Conservation (phyloP, 2,329 filamentous ascomycete genomes). For the Chaetomium strumarium region DNA sequence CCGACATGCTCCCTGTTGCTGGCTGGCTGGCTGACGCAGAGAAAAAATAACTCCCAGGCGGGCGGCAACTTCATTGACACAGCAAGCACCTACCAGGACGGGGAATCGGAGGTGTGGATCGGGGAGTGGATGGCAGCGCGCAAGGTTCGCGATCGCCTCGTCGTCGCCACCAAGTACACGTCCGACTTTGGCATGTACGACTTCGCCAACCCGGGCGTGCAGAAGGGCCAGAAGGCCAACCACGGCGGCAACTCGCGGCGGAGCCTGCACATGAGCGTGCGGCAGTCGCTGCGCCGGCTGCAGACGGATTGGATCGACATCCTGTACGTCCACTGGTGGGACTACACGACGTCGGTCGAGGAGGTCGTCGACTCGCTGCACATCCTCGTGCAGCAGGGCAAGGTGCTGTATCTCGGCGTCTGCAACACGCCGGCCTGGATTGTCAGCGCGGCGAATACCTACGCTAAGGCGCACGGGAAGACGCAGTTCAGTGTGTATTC, state of each 20-base stretch:
- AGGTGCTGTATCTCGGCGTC: conserved; percentile 38
- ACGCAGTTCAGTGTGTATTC: conserved; percentile 65
- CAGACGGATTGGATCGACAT: conserved; percentile 41
- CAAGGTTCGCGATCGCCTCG: conserved; percentile 47
- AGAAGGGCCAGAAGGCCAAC: conserved; percentile 30
- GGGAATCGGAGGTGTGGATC: conserved; percentile 51
- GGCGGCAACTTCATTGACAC: conserved; percentile 68
- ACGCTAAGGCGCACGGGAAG: conserved; percentile 61
- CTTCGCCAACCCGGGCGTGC: background rate
- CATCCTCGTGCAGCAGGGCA: conserved; percentile 32
- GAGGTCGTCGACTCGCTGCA: conserved; percentile 40
- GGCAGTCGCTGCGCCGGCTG: conserved; percentile 41
- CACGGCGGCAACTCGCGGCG: conserved; percentile 38
- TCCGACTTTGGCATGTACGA: conserved; percentile 37
- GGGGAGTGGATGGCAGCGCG: conserved; percentile 50
- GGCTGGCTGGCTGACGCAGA: background rate
- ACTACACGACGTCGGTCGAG: conserved; percentile 36
- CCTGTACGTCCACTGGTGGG: conserved; percentile 42
- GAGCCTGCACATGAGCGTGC: conserved; percentile 37
- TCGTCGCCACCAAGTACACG: conserved; percentile 52
- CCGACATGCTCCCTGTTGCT: too few species aligned
- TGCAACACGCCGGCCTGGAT: conserved; percentile 63
- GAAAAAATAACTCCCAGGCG: conserved; percentile 19
- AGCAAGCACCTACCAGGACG: conserved; percentile 51
- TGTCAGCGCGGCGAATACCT: conserved; percentile 38